Evolutionary conservation across 2,329 filamentous ascomycete species (phyloP), one percentile per base, ranked within the genome.

Genomic region (Diaporthe vaccinii): DNA sequence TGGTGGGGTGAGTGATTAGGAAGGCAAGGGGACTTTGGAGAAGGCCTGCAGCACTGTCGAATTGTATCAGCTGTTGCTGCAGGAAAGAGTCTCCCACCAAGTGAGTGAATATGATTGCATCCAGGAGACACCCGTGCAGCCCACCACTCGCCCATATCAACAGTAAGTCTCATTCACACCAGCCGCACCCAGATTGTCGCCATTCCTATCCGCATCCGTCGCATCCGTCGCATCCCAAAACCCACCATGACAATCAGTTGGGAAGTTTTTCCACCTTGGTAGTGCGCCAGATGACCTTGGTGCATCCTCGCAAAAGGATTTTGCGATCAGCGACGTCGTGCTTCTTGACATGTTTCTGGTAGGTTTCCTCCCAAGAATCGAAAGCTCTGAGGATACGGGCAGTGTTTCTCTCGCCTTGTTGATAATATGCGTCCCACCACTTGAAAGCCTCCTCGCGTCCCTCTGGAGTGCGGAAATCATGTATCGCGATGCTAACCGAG

Each of bases 391-490:
- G 17, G n/a, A 15, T 6, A 17, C 7, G 22, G 2, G 2, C 28
- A 7, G n/a, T 9, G 17, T 7, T 20, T 5, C 3, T 17, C 34
- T 25, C 10, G 7, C 17, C 1, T 10, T 0, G 17, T n/a, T 31
- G 5, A 20, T 69, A 61, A 1, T 0, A 1, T 6, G 3, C 14
- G 14, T 69, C 44, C 41, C 34, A 69, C 55, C 44, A 73, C 34
- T 25, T 17, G 39, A 68, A 39, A 10, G 61, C 74, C 44, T 53
- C 14, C 28, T 44, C 51, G 51, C 70, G 36, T 25, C 70, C 59
- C 61, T 73, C 20, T 4, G 22, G 34, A 17, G 74, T 75, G 36
- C 74, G 53, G 28, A 73, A 55, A 28, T 75, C 74, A 12, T 68
- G n/a, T 15, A 59, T n/a, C 25, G 10, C 6, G 8, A 4, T 12